Percentiles rank a stretch among this genome's conserved stretches.
Evolutionary conservation across 2,329 filamentous ascomycete species (phyloP).

Genomic region (Colletotrichum navitas): DNA sequence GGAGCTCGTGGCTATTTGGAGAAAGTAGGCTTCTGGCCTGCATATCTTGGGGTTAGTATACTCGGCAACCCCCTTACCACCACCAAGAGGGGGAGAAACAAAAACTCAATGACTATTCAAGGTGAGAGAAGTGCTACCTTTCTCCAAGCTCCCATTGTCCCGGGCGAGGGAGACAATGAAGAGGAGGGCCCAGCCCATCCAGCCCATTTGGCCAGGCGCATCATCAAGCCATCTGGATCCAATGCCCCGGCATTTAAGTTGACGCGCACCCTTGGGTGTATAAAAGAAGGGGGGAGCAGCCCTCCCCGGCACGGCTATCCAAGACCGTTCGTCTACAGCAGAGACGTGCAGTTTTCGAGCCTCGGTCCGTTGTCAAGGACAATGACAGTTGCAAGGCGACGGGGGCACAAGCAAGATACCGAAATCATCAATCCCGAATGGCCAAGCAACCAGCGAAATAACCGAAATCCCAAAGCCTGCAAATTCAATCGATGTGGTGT

Average conservation of each 20-base stretch:
- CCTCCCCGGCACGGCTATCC: too few species aligned
- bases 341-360: not conserved
- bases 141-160: not conserved
- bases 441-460: too few species aligned
- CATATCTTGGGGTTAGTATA: not conserved
- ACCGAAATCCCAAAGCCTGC: not conserved
- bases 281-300: not conserved
- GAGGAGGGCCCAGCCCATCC: not conserved
- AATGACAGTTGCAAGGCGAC: not conserved
- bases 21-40: not conserved
- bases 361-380: not conserved
- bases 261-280: not conserved
- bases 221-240: not conserved
- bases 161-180: not conserved
- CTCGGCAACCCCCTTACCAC: not conserved
- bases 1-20: not conserved
- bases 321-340: not conserved
- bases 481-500: not conserved
- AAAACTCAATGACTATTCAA: not conserved
- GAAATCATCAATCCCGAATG: not conserved
- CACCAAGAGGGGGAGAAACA: not conserved
- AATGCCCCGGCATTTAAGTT: not conserved
- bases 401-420: not conserved
- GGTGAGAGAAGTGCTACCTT: not conserved
- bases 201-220: too few species aligned